Conservation (phyloP, 2,329 filamentous ascomycete species). For the Epichloe scottii region DNA sequence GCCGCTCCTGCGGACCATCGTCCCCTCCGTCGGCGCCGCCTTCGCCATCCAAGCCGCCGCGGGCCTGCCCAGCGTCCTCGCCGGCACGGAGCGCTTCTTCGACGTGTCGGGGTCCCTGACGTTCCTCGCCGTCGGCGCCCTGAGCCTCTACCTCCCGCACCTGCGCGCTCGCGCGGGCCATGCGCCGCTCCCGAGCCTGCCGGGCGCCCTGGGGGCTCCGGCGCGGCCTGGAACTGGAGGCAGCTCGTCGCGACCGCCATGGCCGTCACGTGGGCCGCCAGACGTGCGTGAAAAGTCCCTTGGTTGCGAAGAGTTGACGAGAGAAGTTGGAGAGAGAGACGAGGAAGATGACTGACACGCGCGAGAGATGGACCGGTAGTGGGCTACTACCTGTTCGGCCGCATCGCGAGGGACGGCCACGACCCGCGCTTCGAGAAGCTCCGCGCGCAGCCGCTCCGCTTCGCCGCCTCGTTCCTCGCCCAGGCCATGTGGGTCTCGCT, state of each 20-base stretch:
- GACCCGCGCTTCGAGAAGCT: constrained; percentile 39
- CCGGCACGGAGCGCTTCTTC: constrained; percentile 53
- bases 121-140: constrained; percentile 49
- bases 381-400: constrained; percentile 50
- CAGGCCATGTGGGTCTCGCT: constrained; percentile 58
- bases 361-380: constrained; percentile 22
- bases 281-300: no score
- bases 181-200: constrained; percentile 20
- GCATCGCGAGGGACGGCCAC: constrained; percentile 44
- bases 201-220: constrained; percentile 7
- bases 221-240: constrained; percentile 42
- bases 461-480: constrained; percentile 28
- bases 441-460: constrained; percentile 22
- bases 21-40: constrained; percentile 49
- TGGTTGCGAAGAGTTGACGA: no score
- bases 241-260: constrained; percentile 28
- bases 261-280: constrained; percentile 43
- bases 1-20: constrained; percentile 48
- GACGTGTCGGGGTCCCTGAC: constrained; percentile 55
- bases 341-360: not conserved
- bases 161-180: constrained; percentile 38
- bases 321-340: not conserved
- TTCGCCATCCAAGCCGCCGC: constrained; percentile 51
- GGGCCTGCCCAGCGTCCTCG: constrained; percentile 47
- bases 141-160: constrained; percentile 49